Percentiles rank a stretch among this genome's conserved stretches.
Conservation (phyloP, 106 monocot species). For the Phalaenopsis equestris region DNA sequence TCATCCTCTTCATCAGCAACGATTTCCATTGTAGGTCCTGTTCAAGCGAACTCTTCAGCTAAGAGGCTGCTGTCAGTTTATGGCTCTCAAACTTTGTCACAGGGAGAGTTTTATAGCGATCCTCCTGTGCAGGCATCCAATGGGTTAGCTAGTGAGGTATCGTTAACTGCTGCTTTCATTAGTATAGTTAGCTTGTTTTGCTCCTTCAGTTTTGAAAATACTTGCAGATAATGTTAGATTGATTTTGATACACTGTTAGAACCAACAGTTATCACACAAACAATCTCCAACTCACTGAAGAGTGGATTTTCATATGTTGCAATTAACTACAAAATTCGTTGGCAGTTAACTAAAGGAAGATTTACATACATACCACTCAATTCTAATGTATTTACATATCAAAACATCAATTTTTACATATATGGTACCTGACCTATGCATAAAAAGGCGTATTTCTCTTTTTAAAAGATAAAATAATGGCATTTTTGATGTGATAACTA, state of each 20-base stretch:
- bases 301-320: neutral
- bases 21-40: constrained; percentile 8
- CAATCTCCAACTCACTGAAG: neutral
- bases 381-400: too few relatives aligned
- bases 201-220: neutral
- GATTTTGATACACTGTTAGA: neutral
- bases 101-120: constrained; percentile 13
- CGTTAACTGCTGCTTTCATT: neutral
- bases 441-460: too few relatives aligned
- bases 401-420: too few relatives aligned
- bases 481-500: too few relatives aligned
- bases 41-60: constrained; percentile 2
- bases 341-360: neutral
- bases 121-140: constrained; percentile 3
- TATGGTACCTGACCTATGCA: too few relatives aligned
- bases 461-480: too few relatives aligned
- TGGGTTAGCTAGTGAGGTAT: constrained; percentile 26
- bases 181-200: neutral
- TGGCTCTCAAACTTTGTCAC: constrained; percentile 4
- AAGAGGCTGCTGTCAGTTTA: neutral
- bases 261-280: neutral
- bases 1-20: constrained; percentile 3
- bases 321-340: neutral
- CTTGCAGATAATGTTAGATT: neutral
- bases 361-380: too few relatives aligned